Base-by-base conservation (phyloP, 352 stramenopile species). In the Phytopythium boreale region DNA sequence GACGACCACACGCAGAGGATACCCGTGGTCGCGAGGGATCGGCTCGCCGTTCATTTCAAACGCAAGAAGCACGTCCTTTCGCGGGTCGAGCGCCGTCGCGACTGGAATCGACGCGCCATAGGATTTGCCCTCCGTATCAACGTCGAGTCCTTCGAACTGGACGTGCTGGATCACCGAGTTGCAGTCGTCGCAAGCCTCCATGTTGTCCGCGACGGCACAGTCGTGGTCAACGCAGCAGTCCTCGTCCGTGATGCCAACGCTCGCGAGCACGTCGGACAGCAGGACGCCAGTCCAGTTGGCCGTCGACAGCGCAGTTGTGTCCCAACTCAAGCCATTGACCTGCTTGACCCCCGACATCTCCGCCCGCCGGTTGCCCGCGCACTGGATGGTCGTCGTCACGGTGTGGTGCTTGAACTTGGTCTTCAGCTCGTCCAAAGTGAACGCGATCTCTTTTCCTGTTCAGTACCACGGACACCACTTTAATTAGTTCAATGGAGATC, bases 11-110 rank as follows among this genome's bases (percentile, higher is more conserved):
- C 98, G 92, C 27, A 99, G 62, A 15, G 98, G 98, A 71, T 91
- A 99, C 10, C 98, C 97, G 69, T 99, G 98, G 74, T 99, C 97
- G 2, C 93, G 82, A 12, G 92, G 90, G 52, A 97, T 90, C 7
- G 82, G 82, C 65, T 93, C 82, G 10, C 83, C 98, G 71, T 99
- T 99, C 97, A 99, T 99, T 84, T 99, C 95, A 63, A 98, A 99
- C 5, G 96, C 96, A n/a, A 99, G 69, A 56, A 99, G 76, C 10
- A 98, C 94, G 64, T 99, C 98, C 29, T 97, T 97, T 55, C 93
- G 89, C 17, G 90, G 89, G 71, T 96, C 90, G 8, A 98, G 66
- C 3, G 96, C 98, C 44, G 98, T 99, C 27, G 89, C 78, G 51
- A 98, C 86, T 12, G 91, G 96, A 59, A 98, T 98, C 27, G 80